Base-by-base conservation (phyloP, 163 green algal species). In the Chlorella variabilis region DNA sequence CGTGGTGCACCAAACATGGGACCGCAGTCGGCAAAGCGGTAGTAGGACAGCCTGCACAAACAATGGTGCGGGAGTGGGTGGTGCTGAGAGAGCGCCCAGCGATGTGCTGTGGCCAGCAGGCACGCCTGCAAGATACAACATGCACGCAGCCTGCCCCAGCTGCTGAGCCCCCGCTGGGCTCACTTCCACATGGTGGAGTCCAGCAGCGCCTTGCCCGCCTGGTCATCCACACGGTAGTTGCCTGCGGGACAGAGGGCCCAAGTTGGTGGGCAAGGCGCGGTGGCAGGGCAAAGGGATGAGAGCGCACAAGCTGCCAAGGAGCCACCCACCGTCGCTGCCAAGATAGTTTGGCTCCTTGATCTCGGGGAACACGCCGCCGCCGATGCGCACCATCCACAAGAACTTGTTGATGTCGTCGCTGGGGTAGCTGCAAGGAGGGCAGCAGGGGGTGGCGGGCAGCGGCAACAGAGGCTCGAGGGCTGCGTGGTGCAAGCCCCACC, bases 381-480 rank as follows among this genome's bases (percentile, higher is more conserved):
- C 94, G 84, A 98, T 98, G 77, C 93, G 87, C 58, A 98, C 94
- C 95, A 98, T 98, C 95, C 95, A 98, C 67, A 98, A 88, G 87
- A 98, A 99, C 90, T 99, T 99, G 89, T 99, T 99, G 89, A 99
- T 98, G 87, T 99, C 96, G 75, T 99, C 96, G 4, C 82, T 93
- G 29, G 93, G 91, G 87, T 98, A 98, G 62, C 87, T 91, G 81
- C 45, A 54, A 54, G 45, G 45, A 23, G 45, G 15, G 45, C 15
- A 54, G 45, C 45, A 54, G 45, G 45, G 45, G 11, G 11, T 11
- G 15, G 45, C 45, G 45, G 15, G 45, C 11, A 15, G 45, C 45
- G 11, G 45, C 45, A 15, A 11, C 11, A 54, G 45, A 54, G 45
- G 15, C 45, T 11, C 11, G 11, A 54, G 45, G 15, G 45, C 11